A percentile compares a stretch with the other conserved stretches of the same genome.
Evolutionary conservation across 192 early-diverging fungal genomes (phyloP).

Genomic region (Coemansia sp.): DNA sequence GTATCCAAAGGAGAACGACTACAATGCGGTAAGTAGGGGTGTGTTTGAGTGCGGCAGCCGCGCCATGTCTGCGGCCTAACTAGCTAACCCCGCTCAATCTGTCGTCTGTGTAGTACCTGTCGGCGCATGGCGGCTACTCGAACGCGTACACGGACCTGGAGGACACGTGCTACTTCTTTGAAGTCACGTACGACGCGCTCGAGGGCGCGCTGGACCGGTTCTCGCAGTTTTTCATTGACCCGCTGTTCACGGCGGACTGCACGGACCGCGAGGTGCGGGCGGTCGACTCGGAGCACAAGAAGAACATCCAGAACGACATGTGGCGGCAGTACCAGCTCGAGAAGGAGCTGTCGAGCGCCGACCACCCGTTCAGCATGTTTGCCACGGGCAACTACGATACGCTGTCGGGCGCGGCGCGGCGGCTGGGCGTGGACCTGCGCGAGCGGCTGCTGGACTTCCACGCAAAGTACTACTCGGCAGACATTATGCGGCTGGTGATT

Average conservation of each 20-base stretch:
- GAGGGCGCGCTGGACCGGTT: conserved; percentile 72
- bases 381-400: conserved; percentile 90
- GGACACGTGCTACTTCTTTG: conserved; percentile 51
- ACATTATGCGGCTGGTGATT: conserved; percentile 91
- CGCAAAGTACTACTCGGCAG: conserved; percentile 84
- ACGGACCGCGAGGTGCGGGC: conserved; percentile 92
- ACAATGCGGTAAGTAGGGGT: conserved; percentile 44
- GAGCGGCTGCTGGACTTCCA: conserved; percentile 84
- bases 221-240: conserved; percentile 90
- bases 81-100: no score
- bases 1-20: conserved; percentile 76
- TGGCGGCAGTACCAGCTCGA: conserved; percentile 89
- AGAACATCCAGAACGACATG: conserved; percentile 85
- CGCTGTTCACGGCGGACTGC: conserved; percentile 81
- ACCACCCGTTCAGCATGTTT: conserved; percentile 85
- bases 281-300: conserved; percentile 96
- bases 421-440: conserved; percentile 77
- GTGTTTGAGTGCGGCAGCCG: background rate
- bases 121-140: conserved; percentile 42
- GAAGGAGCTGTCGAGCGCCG: conserved; percentile 68
- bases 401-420: conserved; percentile 53
- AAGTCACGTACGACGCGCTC: conserved; percentile 51
- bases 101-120: conserved; percentile 26
- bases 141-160: conserved; percentile 53
- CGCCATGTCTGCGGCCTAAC: no score